Base-by-base conservation (phyloP, 129 eudicot genomes). In the Helichrysum umbraculigerum region DNA sequence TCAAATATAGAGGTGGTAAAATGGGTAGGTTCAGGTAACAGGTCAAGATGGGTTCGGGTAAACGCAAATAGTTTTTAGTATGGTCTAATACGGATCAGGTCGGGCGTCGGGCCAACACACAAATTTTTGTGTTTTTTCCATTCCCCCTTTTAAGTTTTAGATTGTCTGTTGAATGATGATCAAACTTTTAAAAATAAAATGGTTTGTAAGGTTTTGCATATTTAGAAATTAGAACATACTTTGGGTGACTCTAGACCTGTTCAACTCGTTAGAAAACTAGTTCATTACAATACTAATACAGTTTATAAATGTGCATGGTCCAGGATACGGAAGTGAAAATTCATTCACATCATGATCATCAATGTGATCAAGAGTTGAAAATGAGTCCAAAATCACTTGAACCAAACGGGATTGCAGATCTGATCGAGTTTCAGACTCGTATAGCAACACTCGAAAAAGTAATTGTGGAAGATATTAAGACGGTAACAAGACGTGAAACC, bases 391-490 rank as follows among this genome's bases (percentile, higher is more conserved):
- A 66, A 50, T 79, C 81, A 30, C 60, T 51, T 3, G 60, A 72
- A 47, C 73, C 83, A 42, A 47, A 69, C 42, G 89, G 85, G 59
- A 65, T 91, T 62, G 62, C 69, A 1, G 95, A 88, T 77, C 70
- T 94, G 83, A 81, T 81, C 71, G 79, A 75, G 81, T 66, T 94
- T 81, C 96, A 88, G 86, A 78, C 63, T 2, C 82, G 92, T 35
- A 83, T 94, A 52, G 79, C 82, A 75, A 90, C 81, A 63, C 85
- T 91, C 19, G 92, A 90, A 75, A 89, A 91, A 54, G 78, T 86
- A 62, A 75, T 88, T 11, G 76, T 78, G 16, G 87, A 85, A 75
- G 92, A 86, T 21, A 77, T 61, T 29, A 86, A 87, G 78, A 72
- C 59, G 44, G 75, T 81, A 11, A 74, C 72, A 65, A 70, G n/a